phyloP scores from a whole-genome alignment of 108 stramenopile species.

The Fragilariopsis cylindrus region DNA sequence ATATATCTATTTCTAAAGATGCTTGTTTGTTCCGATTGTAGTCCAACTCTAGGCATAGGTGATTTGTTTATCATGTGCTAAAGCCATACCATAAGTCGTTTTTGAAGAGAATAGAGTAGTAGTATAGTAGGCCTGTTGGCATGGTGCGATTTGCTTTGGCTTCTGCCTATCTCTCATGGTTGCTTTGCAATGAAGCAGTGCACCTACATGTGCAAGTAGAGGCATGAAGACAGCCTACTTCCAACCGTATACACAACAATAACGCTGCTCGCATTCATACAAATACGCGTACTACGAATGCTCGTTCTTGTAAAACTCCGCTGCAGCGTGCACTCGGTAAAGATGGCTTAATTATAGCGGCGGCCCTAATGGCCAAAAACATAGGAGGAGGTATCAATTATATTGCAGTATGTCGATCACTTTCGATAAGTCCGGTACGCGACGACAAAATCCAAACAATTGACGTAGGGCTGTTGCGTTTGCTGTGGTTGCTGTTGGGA shows the following conservation, averaged over 20 bases:
- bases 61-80: too few relatives aligned
- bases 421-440: neutral
- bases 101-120: too few relatives aligned
- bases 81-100: too few relatives aligned
- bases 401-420: conserved; percentile 57
- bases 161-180: too few relatives aligned
- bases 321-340: neutral
- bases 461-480: neutral
- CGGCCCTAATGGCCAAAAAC: conserved; percentile 82
- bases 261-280: neutral
- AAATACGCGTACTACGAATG: neutral
- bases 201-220: too few relatives aligned
- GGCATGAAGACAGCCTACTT: neutral
- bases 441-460: neutral
- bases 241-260: neutral
- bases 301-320: neutral
- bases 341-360: conserved; percentile 67
- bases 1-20: too few relatives aligned
- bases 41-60: too few relatives aligned
- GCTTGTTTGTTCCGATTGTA: too few relatives aligned
- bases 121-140: too few relatives aligned
- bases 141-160: too few relatives aligned
- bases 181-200: too few relatives aligned
- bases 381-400: conserved; percentile 88
- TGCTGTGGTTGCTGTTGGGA: neutral